Evolutionary conservation across 106 monocot species (phyloP).

Genomic region (Dendrobium nobile): DNA sequence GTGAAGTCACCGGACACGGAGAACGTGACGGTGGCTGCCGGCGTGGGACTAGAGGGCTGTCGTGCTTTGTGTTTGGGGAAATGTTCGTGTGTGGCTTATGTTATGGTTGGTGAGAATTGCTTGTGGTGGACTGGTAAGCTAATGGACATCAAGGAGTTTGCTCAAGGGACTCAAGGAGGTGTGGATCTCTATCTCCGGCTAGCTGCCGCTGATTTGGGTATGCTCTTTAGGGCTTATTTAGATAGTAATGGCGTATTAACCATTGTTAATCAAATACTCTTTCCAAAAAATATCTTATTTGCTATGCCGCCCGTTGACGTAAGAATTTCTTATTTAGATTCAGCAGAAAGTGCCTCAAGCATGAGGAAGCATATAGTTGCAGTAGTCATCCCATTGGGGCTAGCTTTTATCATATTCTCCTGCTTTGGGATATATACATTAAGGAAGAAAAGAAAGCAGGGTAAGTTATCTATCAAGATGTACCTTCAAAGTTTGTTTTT

Average conservation of each 20-base stretch:
- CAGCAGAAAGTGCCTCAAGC: neutral
- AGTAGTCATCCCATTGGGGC: constrained; percentile 2
- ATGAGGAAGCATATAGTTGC: neutral
- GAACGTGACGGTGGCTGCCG: constrained; percentile 3
- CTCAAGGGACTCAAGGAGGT: neutral
- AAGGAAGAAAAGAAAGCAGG: neutral
- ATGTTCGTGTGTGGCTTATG: constrained; percentile 11
- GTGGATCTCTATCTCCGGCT: constrained; percentile 8
- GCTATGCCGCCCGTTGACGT: too few species aligned
- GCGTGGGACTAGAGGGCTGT: neutral
- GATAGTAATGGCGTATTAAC: too few species aligned
- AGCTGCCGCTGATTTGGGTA: constrained; percentile 10
- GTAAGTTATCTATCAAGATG: neutral
- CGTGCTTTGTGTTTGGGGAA: neutral
- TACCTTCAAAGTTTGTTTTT: neutral
- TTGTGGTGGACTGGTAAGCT: neutral
- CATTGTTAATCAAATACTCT: too few species aligned
- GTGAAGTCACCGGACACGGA: constrained; percentile 17
- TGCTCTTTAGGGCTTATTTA: neutral
- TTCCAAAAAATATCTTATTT: too few species aligned
- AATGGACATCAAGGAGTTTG: constrained; percentile 9
- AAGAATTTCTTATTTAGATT: neutral
- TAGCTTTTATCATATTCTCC: neutral
- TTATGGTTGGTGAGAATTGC: neutral
- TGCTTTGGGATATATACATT: neutral